Percentiles rank a stretch among this genome's conserved stretches.
These are phyloP conservation scores for Gossypium turneri DNA, from an alignment of 345 rosid species.

Conservation along the genomic window DNA sequence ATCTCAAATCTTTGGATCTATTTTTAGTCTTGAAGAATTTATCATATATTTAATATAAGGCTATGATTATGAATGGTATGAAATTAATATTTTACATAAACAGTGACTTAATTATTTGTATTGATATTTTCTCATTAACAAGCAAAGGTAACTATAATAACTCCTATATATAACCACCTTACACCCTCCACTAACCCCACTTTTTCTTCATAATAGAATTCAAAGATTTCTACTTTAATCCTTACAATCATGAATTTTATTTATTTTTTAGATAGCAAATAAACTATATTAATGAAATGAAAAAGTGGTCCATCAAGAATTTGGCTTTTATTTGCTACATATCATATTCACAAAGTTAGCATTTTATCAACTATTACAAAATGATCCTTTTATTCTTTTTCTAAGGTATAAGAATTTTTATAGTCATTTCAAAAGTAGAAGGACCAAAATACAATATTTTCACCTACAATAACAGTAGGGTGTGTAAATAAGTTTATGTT, in stretches of 20 bases:
- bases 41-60: not conserved
- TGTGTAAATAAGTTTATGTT: too few species aligned
- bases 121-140: conserved; percentile 1
- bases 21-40: not conserved
- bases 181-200: conserved; percentile 6
- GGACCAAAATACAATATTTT: too few species aligned
- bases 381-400: not conserved
- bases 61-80: not conserved
- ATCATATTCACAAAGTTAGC: too few species aligned
- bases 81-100: not conserved
- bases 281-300: not conserved
- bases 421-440: too few species aligned
- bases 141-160: conserved; percentile 7
- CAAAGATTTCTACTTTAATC: not conserved
- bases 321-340: not conserved
- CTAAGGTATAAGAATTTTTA: not conserved
- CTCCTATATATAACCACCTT: not conserved
- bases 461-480: too few species aligned
- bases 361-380: too few species aligned
- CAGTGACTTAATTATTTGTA: not conserved
- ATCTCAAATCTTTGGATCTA: not conserved
- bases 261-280: not conserved
- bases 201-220: not conserved
- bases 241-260: not conserved
- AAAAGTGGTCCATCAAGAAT: not conserved